Base-by-base conservation (phyloP, 2,329 filamentous ascomycete species). In the Plectosphaerella plurivora region DNA sequence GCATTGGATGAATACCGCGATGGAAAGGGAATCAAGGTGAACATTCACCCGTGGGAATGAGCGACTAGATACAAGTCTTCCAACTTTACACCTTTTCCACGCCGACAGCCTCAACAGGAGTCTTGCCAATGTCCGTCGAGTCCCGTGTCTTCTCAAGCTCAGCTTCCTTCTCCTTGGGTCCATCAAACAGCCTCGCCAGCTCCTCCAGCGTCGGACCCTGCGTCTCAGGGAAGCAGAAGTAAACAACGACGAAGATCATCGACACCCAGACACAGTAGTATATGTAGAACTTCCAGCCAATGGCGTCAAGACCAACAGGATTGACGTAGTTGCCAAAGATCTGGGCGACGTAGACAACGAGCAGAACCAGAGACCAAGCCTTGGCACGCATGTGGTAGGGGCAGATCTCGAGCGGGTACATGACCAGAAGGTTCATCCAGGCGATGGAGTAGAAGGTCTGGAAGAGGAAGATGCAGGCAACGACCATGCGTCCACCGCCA, bases 401-500 rank as follows among this genome's bases (percentile, higher is more conserved):
- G 5, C 72, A 67, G 7, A 75, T 61, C 55, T 75, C 72, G 0
- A 73, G 62, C 3, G 73, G 70, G 47, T 76, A 76, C 0, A 71
- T 71, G 1, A 74, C 71, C 3, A 73, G 65, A 44, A 75, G 44
- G 8, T 71, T 71, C 0, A 70, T 74, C 73, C 72, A 76, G 1
- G 68, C 72, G 4, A 47, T 47, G 25, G 45, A 47, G 50, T 74
- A 74, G 36, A 73, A 72, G 0, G 61, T 65, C 24, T 72, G 66
- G 57, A 72, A 74, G 35, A 73, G 49, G 54, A 74, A 74, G 51
- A 75, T 72, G 51, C 69, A 73, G 1, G 68, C 69, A 4, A 75
- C 56, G 0, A 73, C 71, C 1, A 70, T 57, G 1, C 67, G 64
- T 0, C 69, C 69, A 0, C 61, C 67, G 0, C 61, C 60, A 1